phyloP scores from a whole-genome alignment of 768 basidiomycete genomes.

The Omphalotus guepiniiformis region DNA sequence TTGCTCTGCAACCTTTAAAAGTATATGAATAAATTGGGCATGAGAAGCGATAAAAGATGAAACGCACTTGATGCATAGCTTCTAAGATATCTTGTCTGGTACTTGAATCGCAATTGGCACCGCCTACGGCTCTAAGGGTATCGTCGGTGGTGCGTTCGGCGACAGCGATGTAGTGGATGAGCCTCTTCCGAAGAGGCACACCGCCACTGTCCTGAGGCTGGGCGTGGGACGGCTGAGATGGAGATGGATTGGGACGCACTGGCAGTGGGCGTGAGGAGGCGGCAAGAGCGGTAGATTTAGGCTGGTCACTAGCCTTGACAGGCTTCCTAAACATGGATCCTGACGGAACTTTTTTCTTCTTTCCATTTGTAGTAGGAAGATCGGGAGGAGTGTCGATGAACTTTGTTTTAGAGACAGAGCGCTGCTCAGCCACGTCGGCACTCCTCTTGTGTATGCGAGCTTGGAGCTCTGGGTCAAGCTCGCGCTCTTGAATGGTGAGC shows the following conservation, averaged over 20 bases:
- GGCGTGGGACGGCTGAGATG: constrained; percentile 14
- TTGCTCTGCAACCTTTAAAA: constrained; percentile 48
- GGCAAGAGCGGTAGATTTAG: constrained; percentile 25
- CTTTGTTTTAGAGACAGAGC: constrained; percentile 42
- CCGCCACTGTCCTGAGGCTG: constrained; percentile 15
- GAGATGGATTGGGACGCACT: constrained; percentile 22
- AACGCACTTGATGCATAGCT: constrained; percentile 48
- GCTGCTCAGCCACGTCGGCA: constrained; percentile 37
- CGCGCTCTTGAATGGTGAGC: constrained; percentile 40
- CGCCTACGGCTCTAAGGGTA: constrained; percentile 44
- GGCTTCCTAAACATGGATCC: constrained; percentile 39
- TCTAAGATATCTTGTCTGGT: constrained; percentile 40
- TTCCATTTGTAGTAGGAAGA: constrained; percentile 20
- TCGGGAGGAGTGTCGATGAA: constrained; percentile 43
- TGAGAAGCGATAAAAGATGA: constrained; percentile 6
- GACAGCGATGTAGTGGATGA: constrained; percentile 51
- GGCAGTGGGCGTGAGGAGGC: constrained; percentile 25
- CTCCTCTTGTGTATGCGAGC: constrained; percentile 44
- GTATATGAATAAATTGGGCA: not conserved
- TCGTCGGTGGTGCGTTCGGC: constrained; percentile 47
- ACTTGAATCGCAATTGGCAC: constrained; percentile 28
- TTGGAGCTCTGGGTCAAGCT: constrained; percentile 50
- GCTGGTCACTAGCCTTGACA: constrained; percentile 22
- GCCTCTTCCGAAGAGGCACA: constrained; percentile 31
- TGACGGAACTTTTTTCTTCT: constrained; percentile 36